phyloP scores from a whole-genome alignment of 2,329 filamentous ascomycete species.

The Talaromyces sp. region DNA sequence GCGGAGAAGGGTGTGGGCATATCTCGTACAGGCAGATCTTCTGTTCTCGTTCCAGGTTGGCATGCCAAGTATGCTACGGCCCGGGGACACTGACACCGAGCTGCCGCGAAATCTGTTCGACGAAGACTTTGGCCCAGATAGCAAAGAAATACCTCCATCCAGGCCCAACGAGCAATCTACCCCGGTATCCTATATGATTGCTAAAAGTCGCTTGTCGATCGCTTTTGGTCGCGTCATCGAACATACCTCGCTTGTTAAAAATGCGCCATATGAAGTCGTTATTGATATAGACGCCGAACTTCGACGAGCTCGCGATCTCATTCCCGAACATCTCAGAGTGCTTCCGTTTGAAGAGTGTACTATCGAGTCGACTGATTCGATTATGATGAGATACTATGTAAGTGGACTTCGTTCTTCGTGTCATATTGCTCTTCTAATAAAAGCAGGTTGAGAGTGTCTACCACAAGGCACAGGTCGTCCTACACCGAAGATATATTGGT shows the following conservation, averaged over 20 bases:
- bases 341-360: constrained; percentile 69
- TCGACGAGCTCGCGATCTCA: constrained; percentile 56
- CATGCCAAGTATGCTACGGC: constrained; percentile 62
- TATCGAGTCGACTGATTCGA: constrained; percentile 62
- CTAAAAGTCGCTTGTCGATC: constrained; percentile 41
- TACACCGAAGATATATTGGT: constrained; percentile 84
- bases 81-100: constrained; percentile 60
- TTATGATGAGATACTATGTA: constrained; percentile 75
- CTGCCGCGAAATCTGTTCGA: constrained; percentile 62
- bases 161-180: constrained; percentile 60
- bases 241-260: constrained; percentile 38
- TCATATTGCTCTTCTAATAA: constrained; percentile 18
- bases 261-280: constrained; percentile 56
- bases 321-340: constrained; percentile 76
- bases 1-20: constrained; percentile 48
- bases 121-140: constrained; percentile 60
- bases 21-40: constrained; percentile 57
- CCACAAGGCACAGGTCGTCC: constrained; percentile 80
- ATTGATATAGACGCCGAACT: constrained; percentile 59
- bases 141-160: constrained; percentile 52
- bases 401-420: constrained; percentile 12
- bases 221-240: constrained; percentile 46
- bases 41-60: constrained; percentile 65
- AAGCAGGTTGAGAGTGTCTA: constrained; percentile 69
- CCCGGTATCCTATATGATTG: constrained; percentile 48